phyloP scores from a whole-genome alignment of 441 rosid genomes.

The Mallotus japonicus region DNA sequence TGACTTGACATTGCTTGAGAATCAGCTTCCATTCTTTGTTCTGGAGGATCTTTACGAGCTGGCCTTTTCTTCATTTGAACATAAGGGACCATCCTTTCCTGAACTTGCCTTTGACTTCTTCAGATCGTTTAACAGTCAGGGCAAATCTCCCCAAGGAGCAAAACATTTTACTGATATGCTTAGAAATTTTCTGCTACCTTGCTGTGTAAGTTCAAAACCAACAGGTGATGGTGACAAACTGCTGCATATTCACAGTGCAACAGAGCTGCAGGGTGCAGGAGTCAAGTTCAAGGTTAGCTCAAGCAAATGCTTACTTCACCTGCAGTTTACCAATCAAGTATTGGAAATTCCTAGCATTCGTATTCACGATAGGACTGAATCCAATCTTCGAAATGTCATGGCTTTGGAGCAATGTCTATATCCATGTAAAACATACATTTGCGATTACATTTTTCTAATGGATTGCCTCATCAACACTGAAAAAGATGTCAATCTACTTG shows the following conservation, averaged over 20 bases:
- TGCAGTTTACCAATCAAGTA: neutral
- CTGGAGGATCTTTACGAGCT: neutral
- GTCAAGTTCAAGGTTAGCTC: conserved; percentile 4
- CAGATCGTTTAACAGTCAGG: neutral
- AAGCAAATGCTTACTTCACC: neutral
- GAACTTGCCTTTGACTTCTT: conserved; percentile 2
- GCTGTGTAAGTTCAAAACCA: neutral
- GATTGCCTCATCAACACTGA: conserved; percentile 8
- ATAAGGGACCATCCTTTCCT: neutral
- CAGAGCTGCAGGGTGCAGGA: neutral
- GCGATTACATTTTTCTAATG: neutral
- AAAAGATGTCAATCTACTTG: neutral
- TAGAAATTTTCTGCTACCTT: neutral
- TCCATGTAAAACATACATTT: neutral
- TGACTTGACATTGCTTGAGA: neutral
- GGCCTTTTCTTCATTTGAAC: neutral
- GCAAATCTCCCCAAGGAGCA: neutral
- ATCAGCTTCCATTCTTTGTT: conserved; percentile 2
- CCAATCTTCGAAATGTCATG: neutral
- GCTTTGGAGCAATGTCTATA: conserved; percentile 1
- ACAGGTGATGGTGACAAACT: neutral
- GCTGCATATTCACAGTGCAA: neutral
- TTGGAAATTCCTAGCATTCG: neutral
- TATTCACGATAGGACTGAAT: neutral
- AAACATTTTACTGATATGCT: conserved; percentile 2